Evolutionary conservation across 176 grass and related monocot genomes (phyloP).

Genomic region (Juncus inflexus): DNA sequence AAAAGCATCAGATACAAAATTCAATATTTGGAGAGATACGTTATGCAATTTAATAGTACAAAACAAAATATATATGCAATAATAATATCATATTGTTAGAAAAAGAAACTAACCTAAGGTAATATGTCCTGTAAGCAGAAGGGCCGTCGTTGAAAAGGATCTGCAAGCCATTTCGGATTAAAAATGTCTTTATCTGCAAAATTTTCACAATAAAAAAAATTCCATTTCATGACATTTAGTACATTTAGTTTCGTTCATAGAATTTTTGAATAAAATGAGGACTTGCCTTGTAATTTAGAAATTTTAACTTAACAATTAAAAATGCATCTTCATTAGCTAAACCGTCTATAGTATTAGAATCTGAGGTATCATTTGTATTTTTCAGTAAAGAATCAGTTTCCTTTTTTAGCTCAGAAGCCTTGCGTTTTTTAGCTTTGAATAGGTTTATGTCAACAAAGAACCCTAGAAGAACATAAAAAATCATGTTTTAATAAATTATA

Average conservation of each 20-base stretch:
- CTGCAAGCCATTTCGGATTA: slow-evolving; percentile 90
- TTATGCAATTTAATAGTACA: too few species aligned
- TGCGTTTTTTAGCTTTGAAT: slow-evolving; percentile 76
- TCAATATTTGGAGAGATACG: too few species aligned
- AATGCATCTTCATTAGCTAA: slow-evolving; percentile 86
- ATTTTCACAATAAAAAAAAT: too few species aligned
- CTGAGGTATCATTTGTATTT: slow-evolving; percentile 51
- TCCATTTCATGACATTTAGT: too few species aligned
- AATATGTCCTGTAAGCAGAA: slow-evolving; percentile 84
- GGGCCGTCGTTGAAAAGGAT: slow-evolving; percentile 91
- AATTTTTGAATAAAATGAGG: too few species aligned
- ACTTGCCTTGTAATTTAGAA: slow-evolving; percentile 90
- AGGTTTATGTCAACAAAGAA: slow-evolving; percentile 95
- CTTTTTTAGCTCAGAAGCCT: slow-evolving; percentile 54
- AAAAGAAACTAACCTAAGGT: slow-evolving; percentile 68
- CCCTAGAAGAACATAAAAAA: slow-evolving; percentile 41
- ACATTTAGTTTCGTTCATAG: too few species aligned
- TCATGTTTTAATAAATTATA: slow-evolving; percentile 5
- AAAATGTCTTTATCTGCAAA: slow-evolving; percentile 80
- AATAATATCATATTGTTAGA: slow-evolving; percentile 11
- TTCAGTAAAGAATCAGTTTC: slow-evolving; percentile 57
- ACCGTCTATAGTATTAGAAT: slow-evolving; percentile 36
- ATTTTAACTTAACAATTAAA: slow-evolving; percentile 97
- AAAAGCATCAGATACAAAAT: too few species aligned
- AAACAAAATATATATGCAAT: slow-evolving; percentile 22